Evolutionary conservation across 169 alveolate genomes (phyloP).

Genomic region (Plasmodium inui): DNA sequence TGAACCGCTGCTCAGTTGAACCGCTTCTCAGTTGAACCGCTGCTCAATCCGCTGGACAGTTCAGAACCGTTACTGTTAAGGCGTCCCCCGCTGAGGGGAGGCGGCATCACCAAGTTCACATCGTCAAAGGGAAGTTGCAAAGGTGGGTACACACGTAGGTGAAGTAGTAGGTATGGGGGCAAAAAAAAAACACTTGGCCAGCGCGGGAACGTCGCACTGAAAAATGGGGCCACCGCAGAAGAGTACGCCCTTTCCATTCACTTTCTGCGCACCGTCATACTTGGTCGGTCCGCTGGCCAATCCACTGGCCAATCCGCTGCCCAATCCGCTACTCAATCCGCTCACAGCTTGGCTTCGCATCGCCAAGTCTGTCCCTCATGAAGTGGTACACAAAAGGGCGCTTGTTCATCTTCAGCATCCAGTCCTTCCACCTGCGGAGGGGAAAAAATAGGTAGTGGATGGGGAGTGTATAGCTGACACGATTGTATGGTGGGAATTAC

Average conservation of each 20-base stretch:
- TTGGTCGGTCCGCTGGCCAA: not conserved
- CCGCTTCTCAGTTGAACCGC: too few relatives aligned
- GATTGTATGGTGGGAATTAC: too few relatives aligned
- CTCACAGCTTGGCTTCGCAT: not conserved
- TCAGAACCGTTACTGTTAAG: not conserved
- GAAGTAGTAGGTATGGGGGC: not conserved
- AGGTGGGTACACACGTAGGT: not conserved
- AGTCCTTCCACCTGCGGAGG: conserved; percentile 54
- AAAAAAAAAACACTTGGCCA: not conserved
- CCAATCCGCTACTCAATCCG: too few relatives aligned
- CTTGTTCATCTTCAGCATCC: conserved; percentile 37
- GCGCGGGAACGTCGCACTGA: not conserved
- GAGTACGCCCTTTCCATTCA: not conserved
- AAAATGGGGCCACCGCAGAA: not conserved
- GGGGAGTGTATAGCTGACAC: not conserved
- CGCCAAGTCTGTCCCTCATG: conserved; percentile 10
- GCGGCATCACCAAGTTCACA: not conserved
- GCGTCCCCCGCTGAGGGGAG: not conserved
- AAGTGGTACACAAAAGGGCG: conserved; percentile 47
- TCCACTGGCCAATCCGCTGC: too few relatives aligned
- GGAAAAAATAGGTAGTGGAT: not conserved
- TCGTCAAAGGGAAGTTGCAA: not conserved
- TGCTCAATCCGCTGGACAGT: too few relatives aligned
- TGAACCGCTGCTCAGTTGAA: too few relatives aligned
- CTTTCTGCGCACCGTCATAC: not conserved